A percentile compares a stretch with the other conserved stretches of the same genome.
phyloP scores from a whole-genome alignment of 2,329 filamentous ascomycete species.

The Aspergillus carbonarius region DNA sequence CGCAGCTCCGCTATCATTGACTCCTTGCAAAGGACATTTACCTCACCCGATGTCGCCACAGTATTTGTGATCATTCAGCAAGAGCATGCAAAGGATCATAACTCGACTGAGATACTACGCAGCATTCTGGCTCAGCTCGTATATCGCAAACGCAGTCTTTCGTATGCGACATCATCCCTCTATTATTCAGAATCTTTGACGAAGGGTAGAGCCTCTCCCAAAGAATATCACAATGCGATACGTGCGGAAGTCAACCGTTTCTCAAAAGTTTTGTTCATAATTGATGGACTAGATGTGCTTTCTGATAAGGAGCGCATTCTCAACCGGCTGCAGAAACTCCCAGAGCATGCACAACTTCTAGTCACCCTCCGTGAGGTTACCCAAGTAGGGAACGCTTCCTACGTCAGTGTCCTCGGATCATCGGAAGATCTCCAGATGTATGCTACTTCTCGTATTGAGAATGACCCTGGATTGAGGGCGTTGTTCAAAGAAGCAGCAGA shows the following conservation, averaged over 20 bases:
- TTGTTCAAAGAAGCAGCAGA: conserved; percentile 9
- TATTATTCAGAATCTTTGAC: conserved; percentile 25
- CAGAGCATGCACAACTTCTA: conserved; percentile 31
- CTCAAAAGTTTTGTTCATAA: conserved; percentile 29
- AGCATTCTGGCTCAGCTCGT: conserved; percentile 33
- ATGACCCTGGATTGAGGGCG: conserved; percentile 12
- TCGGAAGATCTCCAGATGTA: conserved; percentile 22
- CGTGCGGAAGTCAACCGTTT: conserved; percentile 32
- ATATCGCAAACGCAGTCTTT: conserved; percentile 26
- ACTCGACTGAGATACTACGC: conserved; percentile 21
- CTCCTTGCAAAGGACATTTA: conserved; percentile 27
- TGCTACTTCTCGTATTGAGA: conserved; percentile 15
- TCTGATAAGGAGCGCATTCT: conserved; percentile 32
- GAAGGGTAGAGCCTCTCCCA: conserved; percentile 25
- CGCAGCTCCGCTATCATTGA: conserved; percentile 25
- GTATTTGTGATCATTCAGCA: conserved; percentile 32
- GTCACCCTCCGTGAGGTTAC: conserved; percentile 28
- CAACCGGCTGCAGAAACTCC: conserved; percentile 31
- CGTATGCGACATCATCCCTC: conserved; percentile 23
- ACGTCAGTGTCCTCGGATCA: conserved; percentile 16
- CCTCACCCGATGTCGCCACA: conserved; percentile 29
- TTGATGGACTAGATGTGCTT: conserved; percentile 32
- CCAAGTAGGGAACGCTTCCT: conserved; percentile 12
- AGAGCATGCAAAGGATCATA: conserved; percentile 20
- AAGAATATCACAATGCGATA: conserved; percentile 33